Conservation (phyloP, 208 protist genomes). For the Wallacemonas collosoma region DNA sequence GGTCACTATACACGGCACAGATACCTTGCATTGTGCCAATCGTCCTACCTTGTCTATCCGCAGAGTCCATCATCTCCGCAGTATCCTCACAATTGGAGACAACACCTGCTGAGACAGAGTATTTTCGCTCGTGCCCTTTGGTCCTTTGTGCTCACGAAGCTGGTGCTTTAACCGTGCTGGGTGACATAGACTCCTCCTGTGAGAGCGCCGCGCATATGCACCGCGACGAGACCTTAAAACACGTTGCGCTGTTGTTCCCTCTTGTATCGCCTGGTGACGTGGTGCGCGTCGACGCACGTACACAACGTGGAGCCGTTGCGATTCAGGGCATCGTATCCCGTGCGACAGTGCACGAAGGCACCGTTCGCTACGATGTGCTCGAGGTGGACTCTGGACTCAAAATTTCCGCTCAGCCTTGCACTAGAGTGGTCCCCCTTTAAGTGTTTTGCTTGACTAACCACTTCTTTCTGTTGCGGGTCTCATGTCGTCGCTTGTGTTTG, state of each 20-base stretch:
- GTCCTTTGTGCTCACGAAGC: slow-evolving; percentile 26
- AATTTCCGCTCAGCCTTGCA: slow-evolving; percentile 41
- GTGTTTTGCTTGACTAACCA: too few species aligned
- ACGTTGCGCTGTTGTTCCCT: slow-evolving; percentile 50
- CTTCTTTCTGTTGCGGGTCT: too few species aligned
- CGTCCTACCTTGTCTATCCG: slow-evolving; percentile 3
- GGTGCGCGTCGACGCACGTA: slow-evolving; percentile 31
- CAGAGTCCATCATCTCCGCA: slow-evolving; percentile 24
- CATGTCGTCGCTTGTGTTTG: too few species aligned
- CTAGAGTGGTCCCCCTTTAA: slow-evolving; percentile 53
- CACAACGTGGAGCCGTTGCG: slow-evolving; percentile 14
- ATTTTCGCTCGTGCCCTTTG: slow-evolving; percentile 36
- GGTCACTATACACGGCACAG: slow-evolving; percentile 31
- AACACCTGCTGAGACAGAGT: slow-evolving; percentile 30
- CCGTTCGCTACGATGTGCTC: slow-evolving; percentile 47
- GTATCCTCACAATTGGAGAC: slow-evolving; percentile 30
- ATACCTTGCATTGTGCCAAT: slow-evolving; percentile 41
- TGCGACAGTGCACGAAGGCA: slow-evolving; percentile 28
- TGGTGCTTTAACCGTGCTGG: slow-evolving; percentile 10
- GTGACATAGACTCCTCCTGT: not conserved
- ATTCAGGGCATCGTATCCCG: slow-evolving; percentile 42
- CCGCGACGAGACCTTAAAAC: slow-evolving; percentile 6
- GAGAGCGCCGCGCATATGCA: not conserved
- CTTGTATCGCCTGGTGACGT: slow-evolving; percentile 46
- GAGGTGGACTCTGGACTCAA: slow-evolving; percentile 31